phyloP scores from a whole-genome alignment of 1,139 yeast species.

The Blastobotrys niveus region DNA sequence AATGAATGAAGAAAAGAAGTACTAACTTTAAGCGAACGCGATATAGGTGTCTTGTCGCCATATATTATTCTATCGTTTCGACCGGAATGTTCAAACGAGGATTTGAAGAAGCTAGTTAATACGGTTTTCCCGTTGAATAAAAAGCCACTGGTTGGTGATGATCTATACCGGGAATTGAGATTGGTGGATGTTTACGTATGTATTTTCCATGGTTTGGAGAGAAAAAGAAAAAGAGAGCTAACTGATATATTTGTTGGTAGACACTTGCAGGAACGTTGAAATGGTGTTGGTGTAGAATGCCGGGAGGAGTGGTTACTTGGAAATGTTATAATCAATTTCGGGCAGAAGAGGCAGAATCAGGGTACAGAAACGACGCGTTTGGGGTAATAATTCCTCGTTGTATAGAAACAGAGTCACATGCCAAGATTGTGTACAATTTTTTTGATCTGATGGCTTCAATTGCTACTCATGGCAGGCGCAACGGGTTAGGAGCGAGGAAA shows the following conservation, averaged over 20 bases:
- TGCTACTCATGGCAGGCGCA: constrained; percentile 75
- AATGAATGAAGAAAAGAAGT: too few relatives aligned
- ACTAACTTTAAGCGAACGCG: too few relatives aligned
- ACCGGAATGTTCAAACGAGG: constrained; percentile 25
- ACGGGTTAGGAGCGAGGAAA: constrained; percentile 73
- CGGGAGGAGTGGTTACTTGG: constrained; percentile 81
- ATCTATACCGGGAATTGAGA: constrained; percentile 28
- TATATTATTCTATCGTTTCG: constrained; percentile 31
- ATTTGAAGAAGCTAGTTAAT: constrained; percentile 25
- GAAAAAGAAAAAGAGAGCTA: neutral
- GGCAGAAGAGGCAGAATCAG: constrained; percentile 49
- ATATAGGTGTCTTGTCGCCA: constrained; percentile 30
- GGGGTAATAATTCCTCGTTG: constrained; percentile 78
- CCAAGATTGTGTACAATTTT: constrained; percentile 82
- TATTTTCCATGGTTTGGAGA: neutral
- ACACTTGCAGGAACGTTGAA: constrained; percentile 69
- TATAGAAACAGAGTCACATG: constrained; percentile 77
- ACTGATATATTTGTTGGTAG: constrained; percentile 13
- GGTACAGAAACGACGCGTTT: constrained; percentile 64
- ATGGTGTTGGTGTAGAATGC: constrained; percentile 79
- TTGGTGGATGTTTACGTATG: constrained; percentile 27
- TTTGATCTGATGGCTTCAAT: constrained; percentile 74
- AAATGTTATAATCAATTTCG: constrained; percentile 69
- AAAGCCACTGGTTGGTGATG: constrained; percentile 28
- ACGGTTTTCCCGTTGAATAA: constrained; percentile 25